These are phyloP conservation scores for Physocladia obscura DNA, from an alignment of 192 early-diverging fungal genomes.

Conservation along the genomic window DNA sequence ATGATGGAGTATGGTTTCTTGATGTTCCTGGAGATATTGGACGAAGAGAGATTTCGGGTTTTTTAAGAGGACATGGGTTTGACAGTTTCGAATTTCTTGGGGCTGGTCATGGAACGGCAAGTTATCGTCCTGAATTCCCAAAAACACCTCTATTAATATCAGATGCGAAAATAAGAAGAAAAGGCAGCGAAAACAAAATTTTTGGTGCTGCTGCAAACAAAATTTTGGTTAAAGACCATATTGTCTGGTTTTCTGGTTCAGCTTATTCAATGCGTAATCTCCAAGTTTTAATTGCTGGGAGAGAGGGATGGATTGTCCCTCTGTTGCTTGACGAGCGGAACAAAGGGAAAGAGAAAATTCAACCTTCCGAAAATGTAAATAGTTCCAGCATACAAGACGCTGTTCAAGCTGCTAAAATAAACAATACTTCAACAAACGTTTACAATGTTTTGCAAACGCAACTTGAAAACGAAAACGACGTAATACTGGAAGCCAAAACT, in stretches of 20 bases:
- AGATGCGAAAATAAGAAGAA: not conserved
- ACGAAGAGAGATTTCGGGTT: not conserved
- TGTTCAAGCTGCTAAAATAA: not conserved
- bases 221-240: not conserved
- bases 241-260: not conserved
- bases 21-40: not conserved
- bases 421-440: not conserved
- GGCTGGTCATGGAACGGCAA: too few species aligned
- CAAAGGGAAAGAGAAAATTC: not conserved
- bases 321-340: not conserved
- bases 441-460: not conserved
- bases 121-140: too few species aligned
- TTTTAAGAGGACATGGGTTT: not conserved
- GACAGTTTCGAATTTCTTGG: not conserved
- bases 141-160: too few species aligned
- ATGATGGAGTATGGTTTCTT: slow-evolving; percentile 16
- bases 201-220: not conserved
- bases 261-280: not conserved
- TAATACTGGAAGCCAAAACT: too few species aligned
- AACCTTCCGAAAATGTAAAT: not conserved
- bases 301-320: slow-evolving; percentile 20
- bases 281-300: not conserved
- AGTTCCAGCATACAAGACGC: not conserved
- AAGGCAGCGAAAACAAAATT: not conserved
- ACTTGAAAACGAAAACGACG: not conserved